Conservation (phyloP, 768 basidiomycete species). For the Boletus reticulatus region DNA sequence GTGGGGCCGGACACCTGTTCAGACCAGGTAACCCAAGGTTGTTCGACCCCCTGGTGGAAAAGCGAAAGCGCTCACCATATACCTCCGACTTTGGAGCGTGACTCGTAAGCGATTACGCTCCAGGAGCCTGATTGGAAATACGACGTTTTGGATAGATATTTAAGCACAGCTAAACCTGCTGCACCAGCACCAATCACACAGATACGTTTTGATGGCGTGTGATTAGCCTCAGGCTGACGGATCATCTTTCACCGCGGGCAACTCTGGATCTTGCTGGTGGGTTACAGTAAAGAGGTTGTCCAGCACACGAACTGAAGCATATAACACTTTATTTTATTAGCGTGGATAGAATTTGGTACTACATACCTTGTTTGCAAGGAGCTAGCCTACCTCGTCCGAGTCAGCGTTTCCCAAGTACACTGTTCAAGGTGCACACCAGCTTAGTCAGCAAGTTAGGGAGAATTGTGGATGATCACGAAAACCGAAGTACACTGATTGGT, state of each 20-base stretch:
- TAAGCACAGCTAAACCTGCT: constrained; percentile 69
- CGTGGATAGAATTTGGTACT: not conserved
- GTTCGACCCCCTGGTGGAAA: not conserved
- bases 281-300: not conserved
- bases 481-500: no score
- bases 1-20: constrained; percentile 55
- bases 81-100: constrained; percentile 66
- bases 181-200: constrained; percentile 77
- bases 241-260: not conserved
- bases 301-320: not conserved
- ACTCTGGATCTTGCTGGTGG: not conserved
- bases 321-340: not conserved
- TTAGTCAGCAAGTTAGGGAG: not conserved
- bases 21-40: not conserved
- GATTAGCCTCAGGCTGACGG: not conserved
- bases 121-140: constrained; percentile 60
- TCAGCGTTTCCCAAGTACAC: no score
- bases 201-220: constrained; percentile 40
- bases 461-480: no score
- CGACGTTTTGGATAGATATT: constrained; percentile 56
- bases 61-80: constrained; percentile 55
- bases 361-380: not conserved
- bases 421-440: not conserved
- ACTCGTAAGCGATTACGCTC: constrained; percentile 63
- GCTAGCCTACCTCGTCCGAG: not conserved